Evolutionary conservation across 2,329 filamentous ascomycete species (phyloP).

Genomic region (Epichloe aotearoae): DNA sequence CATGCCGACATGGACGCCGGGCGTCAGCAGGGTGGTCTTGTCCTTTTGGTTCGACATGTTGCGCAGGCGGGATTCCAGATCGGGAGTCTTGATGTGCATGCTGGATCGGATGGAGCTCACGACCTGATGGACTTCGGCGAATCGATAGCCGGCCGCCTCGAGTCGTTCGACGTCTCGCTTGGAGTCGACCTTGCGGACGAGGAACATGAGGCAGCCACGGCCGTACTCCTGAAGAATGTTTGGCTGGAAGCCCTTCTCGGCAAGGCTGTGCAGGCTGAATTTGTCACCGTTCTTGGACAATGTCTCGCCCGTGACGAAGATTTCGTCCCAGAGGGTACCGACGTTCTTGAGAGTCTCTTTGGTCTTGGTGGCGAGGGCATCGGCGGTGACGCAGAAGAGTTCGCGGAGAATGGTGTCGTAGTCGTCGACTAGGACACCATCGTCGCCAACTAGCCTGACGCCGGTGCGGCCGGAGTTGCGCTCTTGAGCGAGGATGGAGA

Average conservation of each 20-base stretch:
- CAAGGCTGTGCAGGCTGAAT: conserved; percentile 19
- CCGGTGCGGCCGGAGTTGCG: conserved; percentile 21
- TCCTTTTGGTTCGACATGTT: conserved; percentile 49
- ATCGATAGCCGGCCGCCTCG: conserved; percentile 63
- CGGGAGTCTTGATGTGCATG: conserved; percentile 56
- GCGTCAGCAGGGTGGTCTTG: conserved; percentile 30
- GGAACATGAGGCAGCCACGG: conserved; percentile 67
- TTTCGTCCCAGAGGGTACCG: conserved; percentile 63
- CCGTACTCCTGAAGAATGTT: conserved; percentile 31
- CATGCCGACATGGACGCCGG: conserved; percentile 43
- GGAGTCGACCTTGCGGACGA: conserved; percentile 50
- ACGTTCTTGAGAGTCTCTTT: conserved; percentile 48
- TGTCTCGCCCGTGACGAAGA: conserved; percentile 48
- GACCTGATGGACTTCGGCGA: conserved; percentile 57
- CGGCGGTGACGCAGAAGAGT: conserved; percentile 68
- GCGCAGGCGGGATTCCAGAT: conserved; percentile 47
- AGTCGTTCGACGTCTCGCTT: conserved; percentile 49
- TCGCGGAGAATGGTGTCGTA: conserved; percentile 71
- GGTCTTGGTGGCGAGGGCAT: conserved; percentile 56
- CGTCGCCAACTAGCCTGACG: conserved; percentile 35
- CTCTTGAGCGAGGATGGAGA: conserved; percentile 38
- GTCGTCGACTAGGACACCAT: conserved; percentile 47
- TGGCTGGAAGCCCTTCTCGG: conserved; percentile 26
- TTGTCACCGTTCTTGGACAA: conserved; percentile 7
- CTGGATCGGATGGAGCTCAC: conserved; percentile 53